Conservation (phyloP, 257 asterid genomes). For the Fraxinus excelsior region DNA sequence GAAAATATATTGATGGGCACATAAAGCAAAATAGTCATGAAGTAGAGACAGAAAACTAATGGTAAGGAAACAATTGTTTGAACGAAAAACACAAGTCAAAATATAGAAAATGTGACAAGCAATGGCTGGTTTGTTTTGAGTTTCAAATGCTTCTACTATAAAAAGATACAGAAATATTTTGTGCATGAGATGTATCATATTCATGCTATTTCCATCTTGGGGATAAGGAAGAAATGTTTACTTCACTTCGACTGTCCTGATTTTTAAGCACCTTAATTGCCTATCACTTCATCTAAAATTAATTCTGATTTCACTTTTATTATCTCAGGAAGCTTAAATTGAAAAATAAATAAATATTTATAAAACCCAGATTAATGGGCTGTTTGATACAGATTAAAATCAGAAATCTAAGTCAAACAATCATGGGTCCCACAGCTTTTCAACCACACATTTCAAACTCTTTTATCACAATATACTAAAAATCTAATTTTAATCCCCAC, state of each 20-base stretch:
- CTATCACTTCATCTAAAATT: constrained; percentile 19
- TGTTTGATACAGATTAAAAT: too few relatives aligned
- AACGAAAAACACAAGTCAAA: background rate
- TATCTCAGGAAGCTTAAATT: background rate
- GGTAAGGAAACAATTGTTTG: constrained; percentile 1
- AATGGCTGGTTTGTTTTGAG: background rate
- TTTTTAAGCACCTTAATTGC: background rate
- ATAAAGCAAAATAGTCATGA: constrained; percentile 15
- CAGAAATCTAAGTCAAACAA: too few relatives aligned
- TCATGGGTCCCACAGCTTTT: too few relatives aligned
- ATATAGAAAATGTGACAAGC: constrained; percentile 8
- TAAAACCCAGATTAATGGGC: background rate
- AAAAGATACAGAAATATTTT: constrained; percentile 1
- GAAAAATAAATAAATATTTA: constrained; percentile 7
- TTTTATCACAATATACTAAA: too few relatives aligned
- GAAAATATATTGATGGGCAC: constrained; percentile 23
- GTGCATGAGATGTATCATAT: background rate
- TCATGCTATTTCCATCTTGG: background rate
- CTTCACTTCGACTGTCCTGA: constrained; percentile 4
- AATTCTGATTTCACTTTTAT: background rate
- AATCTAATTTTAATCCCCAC: too few relatives aligned
- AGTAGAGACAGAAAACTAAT: constrained; percentile 5
- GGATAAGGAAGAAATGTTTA: background rate
- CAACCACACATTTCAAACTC: too few relatives aligned
- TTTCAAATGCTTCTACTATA: background rate